A percentile compares a stretch with the other conserved stretches of the same genome.
These are phyloP conservation scores for Hortaea werneckii DNA, from an alignment of 2,329 filamentous ascomycete genomes.

Conservation along the genomic window DNA sequence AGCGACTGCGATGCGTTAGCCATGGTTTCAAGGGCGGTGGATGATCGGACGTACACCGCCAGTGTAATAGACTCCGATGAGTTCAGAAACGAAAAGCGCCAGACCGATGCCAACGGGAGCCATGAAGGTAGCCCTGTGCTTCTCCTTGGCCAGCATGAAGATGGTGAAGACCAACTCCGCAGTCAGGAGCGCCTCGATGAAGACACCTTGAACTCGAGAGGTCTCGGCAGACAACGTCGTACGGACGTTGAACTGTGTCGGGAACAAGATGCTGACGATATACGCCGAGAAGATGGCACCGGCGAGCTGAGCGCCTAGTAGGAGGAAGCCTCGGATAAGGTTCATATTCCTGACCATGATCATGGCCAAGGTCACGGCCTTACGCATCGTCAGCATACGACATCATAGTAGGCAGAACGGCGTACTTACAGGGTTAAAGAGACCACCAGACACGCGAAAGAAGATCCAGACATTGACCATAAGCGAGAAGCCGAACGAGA, in stretches of 20 bases:
- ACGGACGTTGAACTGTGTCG: slow-evolving; percentile 15
- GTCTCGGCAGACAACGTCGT: slow-evolving; percentile 21
- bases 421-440: slow-evolving; percentile 19
- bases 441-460: slow-evolving; percentile 22
- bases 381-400: neutral
- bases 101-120: slow-evolving; percentile 64
- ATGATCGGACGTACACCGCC: slow-evolving; percentile 12
- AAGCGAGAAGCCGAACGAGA: slow-evolving; percentile 23
- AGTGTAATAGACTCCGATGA: slow-evolving; percentile 25
- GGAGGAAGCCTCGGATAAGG: slow-evolving; percentile 15
- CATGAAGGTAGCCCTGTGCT: slow-evolving; percentile 38
- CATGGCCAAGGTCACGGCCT: slow-evolving; percentile 22
- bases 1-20: slow-evolving; percentile 19
- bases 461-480: slow-evolving; percentile 24
- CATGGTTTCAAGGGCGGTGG: neutral
- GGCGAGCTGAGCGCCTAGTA: slow-evolving; percentile 21
- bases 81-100: slow-evolving; percentile 50
- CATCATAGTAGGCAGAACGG: neutral
- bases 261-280: slow-evolving; percentile 21
- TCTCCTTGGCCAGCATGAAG: slow-evolving; percentile 28
- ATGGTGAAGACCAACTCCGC: slow-evolving; percentile 22
- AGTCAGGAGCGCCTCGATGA: slow-evolving; percentile 27
- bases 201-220: slow-evolving; percentile 20
- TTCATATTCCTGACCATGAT: slow-evolving; percentile 16
- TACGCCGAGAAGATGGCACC: slow-evolving; percentile 22